Evolutionary conservation across 371 early-diverging fungal species (phyloP).

Genomic region (Phascolomyces articulosus): DNA sequence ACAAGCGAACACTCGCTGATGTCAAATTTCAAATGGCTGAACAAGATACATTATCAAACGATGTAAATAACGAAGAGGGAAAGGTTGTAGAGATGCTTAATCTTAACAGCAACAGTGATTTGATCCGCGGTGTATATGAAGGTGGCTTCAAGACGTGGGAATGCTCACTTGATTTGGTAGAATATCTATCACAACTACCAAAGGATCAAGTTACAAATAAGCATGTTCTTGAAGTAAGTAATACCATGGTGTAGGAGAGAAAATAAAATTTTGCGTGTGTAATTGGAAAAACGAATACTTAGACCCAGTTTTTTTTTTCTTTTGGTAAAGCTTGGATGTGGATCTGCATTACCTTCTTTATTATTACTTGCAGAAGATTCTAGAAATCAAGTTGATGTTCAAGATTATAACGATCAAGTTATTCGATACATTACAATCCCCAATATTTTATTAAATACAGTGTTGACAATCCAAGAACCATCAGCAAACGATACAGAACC

Average conservation of each 20-base stretch:
- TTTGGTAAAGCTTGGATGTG: conserved; percentile 83
- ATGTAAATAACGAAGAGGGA: conserved; percentile 25
- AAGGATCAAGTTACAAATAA: conserved; percentile 48
- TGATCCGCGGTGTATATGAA: conserved; percentile 89
- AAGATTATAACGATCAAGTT: conserved; percentile 93
- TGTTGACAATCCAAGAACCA: conserved; percentile 36
- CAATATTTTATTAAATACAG: conserved; percentile 83
- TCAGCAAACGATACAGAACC: conserved; percentile 26
- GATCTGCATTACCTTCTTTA: conserved; percentile 86
- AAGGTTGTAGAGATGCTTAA: conserved; percentile 54
- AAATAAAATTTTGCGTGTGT: background rate
- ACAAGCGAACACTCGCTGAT: conserved; percentile 77
- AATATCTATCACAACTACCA: conserved; percentile 58
- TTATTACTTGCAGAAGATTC: conserved; percentile 61
- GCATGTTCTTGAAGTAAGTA: conserved; percentile 67
- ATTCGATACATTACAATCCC: conserved; percentile 87
- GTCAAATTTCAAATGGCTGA: conserved; percentile 83
- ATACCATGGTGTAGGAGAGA: too few species aligned
- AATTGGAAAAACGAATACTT: background rate
- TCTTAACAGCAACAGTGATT: conserved; percentile 70
- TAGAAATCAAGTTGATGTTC: conserved; percentile 75
- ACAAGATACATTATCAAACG: conserved; percentile 56
- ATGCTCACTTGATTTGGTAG: conserved; percentile 84
- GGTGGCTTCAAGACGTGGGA: conserved; percentile 98
- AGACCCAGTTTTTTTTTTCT: background rate